Conservation (phyloP, 306 rosid genomes). For the Rosa rugosa region DNA sequence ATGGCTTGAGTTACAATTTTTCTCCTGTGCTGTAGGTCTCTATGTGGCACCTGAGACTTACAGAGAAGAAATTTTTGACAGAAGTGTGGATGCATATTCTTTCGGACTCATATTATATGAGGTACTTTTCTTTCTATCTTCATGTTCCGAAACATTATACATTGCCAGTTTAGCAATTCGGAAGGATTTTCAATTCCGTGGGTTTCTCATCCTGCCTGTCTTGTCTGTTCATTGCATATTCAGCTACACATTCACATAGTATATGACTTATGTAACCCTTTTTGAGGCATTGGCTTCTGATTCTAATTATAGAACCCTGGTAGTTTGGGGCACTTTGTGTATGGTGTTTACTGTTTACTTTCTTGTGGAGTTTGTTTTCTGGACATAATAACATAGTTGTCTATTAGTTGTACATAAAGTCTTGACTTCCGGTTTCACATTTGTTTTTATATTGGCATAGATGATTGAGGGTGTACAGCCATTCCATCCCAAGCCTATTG, state of each 20-base stretch:
- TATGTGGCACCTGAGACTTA: conserved; percentile 91
- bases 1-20: conserved; percentile 28
- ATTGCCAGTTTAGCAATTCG: conserved; percentile 5
- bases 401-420: conserved; percentile 8
- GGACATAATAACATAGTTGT: neutral
- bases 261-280: neutral
- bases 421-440: neutral
- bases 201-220: conserved; percentile 21
- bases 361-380: neutral
- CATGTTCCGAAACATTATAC: conserved; percentile 14
- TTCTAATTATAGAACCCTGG: neutral
- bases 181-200: neutral
- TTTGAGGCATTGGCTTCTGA: neutral
- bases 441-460: conserved; percentile 36
- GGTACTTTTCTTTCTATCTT: conserved; percentile 44
- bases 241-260: neutral
- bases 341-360: conserved; percentile 1
- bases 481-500: conserved; percentile 64
- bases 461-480: conserved; percentile 88
- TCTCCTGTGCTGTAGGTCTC: conserved; percentile 52
- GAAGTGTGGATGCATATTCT: conserved; percentile 84
- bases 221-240: neutral
- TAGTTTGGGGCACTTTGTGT: conserved; percentile 5
- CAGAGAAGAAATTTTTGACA: conserved; percentile 72
- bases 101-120: conserved; percentile 88